A percentile compares a stretch with the other conserved stretches of the same genome.
Conservation (phyloP, 2,329 filamentous ascomycete species). For the Pyrenophora seminiperda region DNA sequence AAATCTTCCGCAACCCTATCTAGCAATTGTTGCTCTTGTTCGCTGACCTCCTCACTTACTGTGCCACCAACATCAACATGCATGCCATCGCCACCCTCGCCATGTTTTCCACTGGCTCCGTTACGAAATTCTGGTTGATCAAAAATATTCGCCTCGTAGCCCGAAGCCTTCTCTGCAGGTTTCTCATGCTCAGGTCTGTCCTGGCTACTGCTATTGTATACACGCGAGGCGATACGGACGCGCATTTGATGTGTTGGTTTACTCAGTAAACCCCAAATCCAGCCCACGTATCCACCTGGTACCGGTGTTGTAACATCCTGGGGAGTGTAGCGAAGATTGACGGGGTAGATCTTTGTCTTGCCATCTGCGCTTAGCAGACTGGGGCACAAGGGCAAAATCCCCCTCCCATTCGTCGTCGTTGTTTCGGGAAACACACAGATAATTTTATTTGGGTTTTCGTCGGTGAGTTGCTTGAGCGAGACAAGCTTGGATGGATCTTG, state of each 20-base stretch:
- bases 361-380: slow-evolving; percentile 71
- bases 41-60: slow-evolving; percentile 1
- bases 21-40: slow-evolving; percentile 68
- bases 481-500: slow-evolving; percentile 42
- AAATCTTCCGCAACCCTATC: slow-evolving; percentile 83
- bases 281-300: slow-evolving; percentile 71
- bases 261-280: slow-evolving; percentile 85
- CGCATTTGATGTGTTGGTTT: slow-evolving; percentile 87
- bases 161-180: slow-evolving; percentile 24
- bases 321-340: slow-evolving; percentile 87
- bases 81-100: slow-evolving; percentile 26
- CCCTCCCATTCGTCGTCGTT: slow-evolving; percentile 91
- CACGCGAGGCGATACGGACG: slow-evolving; percentile 82
- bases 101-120: slow-evolving; percentile 17
- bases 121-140: slow-evolving; percentile 36
- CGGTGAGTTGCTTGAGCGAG: slow-evolving; percentile 58
- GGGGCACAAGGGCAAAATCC: slow-evolving; percentile 81
- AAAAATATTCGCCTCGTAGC: slow-evolving; percentile 43
- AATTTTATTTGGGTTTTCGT: slow-evolving; percentile 72
- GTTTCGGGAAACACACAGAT: slow-evolving; percentile 92
- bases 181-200: slow-evolving; percentile 13
- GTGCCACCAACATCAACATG: slow-evolving; percentile 14
- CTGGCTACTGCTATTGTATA: slow-evolving; percentile 51
- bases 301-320: slow-evolving; percentile 90
- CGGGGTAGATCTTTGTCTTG: slow-evolving; percentile 80